Conservation (phyloP, 2,329 filamentous ascomycete genomes). For the Trichoderma sp. region DNA sequence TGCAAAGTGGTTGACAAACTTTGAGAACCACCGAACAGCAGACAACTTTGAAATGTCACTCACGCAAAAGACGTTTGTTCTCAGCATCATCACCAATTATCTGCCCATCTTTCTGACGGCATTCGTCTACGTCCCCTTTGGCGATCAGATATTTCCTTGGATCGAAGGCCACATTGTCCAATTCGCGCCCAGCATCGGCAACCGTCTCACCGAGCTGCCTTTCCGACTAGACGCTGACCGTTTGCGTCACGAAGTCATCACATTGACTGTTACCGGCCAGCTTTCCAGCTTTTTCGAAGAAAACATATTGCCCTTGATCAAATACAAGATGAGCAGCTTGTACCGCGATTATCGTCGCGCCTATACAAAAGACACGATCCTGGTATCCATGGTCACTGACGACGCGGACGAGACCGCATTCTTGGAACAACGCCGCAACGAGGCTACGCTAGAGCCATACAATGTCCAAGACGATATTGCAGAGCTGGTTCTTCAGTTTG, state of each 20-base stretch:
- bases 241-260: conserved; percentile 72
- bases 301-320: conserved; percentile 68
- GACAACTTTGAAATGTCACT: conserved; percentile 68
- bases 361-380: conserved; percentile 44
- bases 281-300: conserved; percentile 72
- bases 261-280: conserved; percentile 72
- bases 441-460: conserved; percentile 68
- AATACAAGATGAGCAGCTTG: conserved; percentile 57
- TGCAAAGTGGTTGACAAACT: conserved; percentile 65
- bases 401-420: conserved; percentile 64
- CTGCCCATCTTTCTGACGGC: conserved; percentile 74
- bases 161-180: conserved; percentile 61
- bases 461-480: conserved; percentile 73
- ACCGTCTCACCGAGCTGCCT: conserved; percentile 53
- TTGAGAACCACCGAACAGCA: conserved; percentile 74
- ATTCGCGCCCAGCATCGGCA: conserved; percentile 46
- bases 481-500: conserved; percentile 74
- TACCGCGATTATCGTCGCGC: conserved; percentile 44
- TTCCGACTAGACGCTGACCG: conserved; percentile 68
- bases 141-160: conserved; percentile 65
- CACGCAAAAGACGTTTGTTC: conserved; percentile 72
- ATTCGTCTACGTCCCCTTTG: conserved; percentile 78
- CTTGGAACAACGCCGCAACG: conserved; percentile 63
- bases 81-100: conserved; percentile 81
- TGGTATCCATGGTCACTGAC: conserved; percentile 55